phyloP scores from a whole-genome alignment of 2,329 filamentous ascomycete species.

The Exophiala bonariae region DNA sequence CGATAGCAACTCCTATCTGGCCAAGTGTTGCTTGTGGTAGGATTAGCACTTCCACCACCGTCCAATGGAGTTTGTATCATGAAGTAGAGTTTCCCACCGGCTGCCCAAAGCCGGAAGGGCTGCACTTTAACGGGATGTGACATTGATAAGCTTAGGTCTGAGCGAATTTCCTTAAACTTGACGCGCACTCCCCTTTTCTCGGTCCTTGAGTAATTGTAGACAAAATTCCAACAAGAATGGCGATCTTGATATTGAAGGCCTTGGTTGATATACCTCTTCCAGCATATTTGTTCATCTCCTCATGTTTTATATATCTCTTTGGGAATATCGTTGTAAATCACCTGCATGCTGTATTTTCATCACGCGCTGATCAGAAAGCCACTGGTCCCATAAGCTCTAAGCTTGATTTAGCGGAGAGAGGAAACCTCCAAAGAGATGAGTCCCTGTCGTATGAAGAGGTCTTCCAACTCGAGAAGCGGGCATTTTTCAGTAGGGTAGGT shows the following conservation, averaged over 20 bases:
- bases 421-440: constrained; percentile 13
- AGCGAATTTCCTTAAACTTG: no score
- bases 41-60: no score
- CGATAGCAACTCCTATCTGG: no score
- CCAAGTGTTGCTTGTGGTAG: no score
- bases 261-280: constrained; percentile 5
- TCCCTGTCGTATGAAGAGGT: constrained; percentile 34
- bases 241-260: not conserved
- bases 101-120: no score
- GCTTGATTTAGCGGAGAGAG: constrained; percentile 20
- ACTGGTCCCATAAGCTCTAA: constrained; percentile 2
- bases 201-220: no score
- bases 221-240: not conserved
- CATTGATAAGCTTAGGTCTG: no score
- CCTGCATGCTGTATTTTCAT: constrained; percentile 2
- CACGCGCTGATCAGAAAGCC: not conserved
- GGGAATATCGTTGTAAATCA: constrained; percentile 11
- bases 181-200: no score
- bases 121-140: no score
- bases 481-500: constrained; percentile 50
- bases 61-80: no score
- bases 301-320: constrained; percentile 16
- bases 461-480: constrained; percentile 50
- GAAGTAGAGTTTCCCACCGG: no score
- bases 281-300: constrained; percentile 13